Percentiles rank a stretch among this genome's conserved stretches.
phyloP scores from a whole-genome alignment of 768 basidiomycete genomes.

The Pleurotus pulmonarius region DNA sequence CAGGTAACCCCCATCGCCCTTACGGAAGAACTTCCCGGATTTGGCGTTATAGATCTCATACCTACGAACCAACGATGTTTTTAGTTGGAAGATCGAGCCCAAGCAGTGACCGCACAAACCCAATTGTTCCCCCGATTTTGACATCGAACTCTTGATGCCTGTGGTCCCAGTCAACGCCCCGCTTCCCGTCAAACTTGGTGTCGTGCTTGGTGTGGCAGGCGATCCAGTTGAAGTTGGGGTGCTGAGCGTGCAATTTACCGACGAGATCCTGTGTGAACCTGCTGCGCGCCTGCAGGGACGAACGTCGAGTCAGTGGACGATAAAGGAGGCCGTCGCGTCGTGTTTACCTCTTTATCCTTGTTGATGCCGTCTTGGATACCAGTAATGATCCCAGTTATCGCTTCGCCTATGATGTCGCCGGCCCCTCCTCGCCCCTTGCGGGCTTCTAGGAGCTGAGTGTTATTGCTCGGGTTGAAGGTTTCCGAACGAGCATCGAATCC shows the following conservation, averaged over 20 bases:
- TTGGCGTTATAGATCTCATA: conserved; percentile 10
- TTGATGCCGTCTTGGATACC: conserved; percentile 6
- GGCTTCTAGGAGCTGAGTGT: not conserved
- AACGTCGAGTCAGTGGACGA: no score
- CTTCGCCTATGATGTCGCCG: not conserved
- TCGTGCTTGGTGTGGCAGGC: conserved; percentile 9
- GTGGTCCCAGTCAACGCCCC: conserved; percentile 10
- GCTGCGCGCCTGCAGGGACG: not conserved
- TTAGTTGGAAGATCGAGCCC: not conserved
- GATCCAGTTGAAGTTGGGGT: conserved; percentile 11
- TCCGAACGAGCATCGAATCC: not conserved
- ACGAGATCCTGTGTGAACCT: not conserved
- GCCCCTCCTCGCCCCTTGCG: not conserved
- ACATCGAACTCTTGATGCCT: conserved; percentile 12
- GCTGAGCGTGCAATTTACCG: not conserved
- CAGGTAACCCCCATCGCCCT: conserved; percentile 3
- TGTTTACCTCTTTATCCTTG: conserved; percentile 1
- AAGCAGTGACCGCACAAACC: not conserved
- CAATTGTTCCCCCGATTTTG: conserved; percentile 9
- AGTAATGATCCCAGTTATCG: not conserved
- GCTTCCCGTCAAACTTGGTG: not conserved
- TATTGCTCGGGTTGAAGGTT: not conserved
- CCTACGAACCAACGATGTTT: not conserved
- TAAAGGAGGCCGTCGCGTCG: no score
- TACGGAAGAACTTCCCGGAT: not conserved